These are phyloP conservation scores for Panicum miliaceum DNA, from an alignment of 176 grass and related monocot genomes.

Conservation along the genomic window DNA sequence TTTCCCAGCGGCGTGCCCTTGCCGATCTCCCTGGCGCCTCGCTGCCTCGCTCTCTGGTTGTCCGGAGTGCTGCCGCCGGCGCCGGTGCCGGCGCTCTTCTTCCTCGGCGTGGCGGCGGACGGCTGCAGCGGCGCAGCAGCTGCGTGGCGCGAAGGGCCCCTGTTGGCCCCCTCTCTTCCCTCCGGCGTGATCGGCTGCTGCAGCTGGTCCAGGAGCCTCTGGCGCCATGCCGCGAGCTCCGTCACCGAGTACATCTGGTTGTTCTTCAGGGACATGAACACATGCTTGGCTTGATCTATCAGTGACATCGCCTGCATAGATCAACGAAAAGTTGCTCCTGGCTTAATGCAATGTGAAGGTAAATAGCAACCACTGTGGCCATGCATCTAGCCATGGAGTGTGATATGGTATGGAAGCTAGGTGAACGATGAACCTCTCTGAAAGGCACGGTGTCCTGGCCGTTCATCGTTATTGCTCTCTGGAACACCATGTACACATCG, in stretches of 20 bases:
- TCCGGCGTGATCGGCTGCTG: constrained; percentile 18
- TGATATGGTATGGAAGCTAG: not conserved
- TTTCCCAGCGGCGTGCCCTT: constrained; percentile 27
- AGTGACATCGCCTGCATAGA: constrained; percentile 54
- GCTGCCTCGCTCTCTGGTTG: constrained; percentile 15
- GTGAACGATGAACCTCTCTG: constrained; percentile 45
- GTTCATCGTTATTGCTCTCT: constrained; percentile 69
- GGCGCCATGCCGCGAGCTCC: constrained; percentile 53
- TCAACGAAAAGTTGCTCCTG: not conserved
- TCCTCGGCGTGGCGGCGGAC: constrained; percentile 3
- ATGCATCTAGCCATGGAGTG: not conserved
- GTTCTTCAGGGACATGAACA: constrained; percentile 64
- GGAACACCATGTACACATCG: constrained; percentile 70
- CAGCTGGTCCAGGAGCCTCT: constrained; percentile 35
- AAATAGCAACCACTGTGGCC: not conserved
- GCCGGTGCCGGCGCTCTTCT: constrained; percentile 18
- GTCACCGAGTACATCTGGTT: constrained; percentile 54
- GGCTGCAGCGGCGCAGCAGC: not conserved
- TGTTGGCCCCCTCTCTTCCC: not conserved
- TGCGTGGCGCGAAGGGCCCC: not conserved
- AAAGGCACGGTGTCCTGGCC: constrained; percentile 52
- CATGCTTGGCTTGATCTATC: constrained; percentile 58
- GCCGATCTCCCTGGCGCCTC: constrained; percentile 10
- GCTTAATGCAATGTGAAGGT: not conserved
- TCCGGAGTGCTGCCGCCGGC: not conserved